Evolutionary conservation across 768 basidiomycete genomes (phyloP), one percentile per base, ranked within the genome.

Genomic region (Rhizopogon sp.): DNA sequence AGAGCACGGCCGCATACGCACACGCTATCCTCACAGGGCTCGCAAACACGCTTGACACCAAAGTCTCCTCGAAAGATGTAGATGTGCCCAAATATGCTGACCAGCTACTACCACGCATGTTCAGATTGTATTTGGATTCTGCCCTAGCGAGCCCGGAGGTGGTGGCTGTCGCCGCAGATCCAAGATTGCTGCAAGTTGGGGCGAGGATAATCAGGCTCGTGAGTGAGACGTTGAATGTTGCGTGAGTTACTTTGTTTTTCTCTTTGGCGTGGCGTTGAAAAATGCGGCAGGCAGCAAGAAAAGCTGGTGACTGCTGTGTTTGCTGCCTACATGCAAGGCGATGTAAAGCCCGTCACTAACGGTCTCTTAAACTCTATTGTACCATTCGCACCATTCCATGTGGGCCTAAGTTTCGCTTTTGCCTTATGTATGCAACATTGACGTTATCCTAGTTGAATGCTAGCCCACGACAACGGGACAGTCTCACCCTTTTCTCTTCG

Each of bases 1-100:
- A 94, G 66, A 79, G 83, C 11, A 72, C 69, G n/a, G 83, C 90
- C 0, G 89, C 93, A 10, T 98, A 96, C 65, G 85, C 84, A 1
- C 91, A 93, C 70, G 83, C 93, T 31, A 77, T 98, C 33, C 77
- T 98, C 47, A 74, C 79, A 47, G 82, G 88, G 0, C 70, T 98
- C 6, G 75, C 78, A 1, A 79, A 83, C 41, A 83, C 87, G 0
- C 68, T 98, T 14, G 62, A 70, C 9, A 61, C 58, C 16, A 89
- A 89, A 67, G 72, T 77, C 6, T 69, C 73, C 35, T 70, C 64
- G 25, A 77, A 76, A 35, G 84, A 96, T 66, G 64, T 72, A 0
- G 97, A 98, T 64, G 77, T 98, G 16, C 70, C 80, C 0, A 92
- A 88, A 69, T 93, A 93, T 63, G 76, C 87, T 37, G 90, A 97